phyloP scores from a whole-genome alignment of 352 stramenopile species.

The Phytophthora europaea region DNA sequence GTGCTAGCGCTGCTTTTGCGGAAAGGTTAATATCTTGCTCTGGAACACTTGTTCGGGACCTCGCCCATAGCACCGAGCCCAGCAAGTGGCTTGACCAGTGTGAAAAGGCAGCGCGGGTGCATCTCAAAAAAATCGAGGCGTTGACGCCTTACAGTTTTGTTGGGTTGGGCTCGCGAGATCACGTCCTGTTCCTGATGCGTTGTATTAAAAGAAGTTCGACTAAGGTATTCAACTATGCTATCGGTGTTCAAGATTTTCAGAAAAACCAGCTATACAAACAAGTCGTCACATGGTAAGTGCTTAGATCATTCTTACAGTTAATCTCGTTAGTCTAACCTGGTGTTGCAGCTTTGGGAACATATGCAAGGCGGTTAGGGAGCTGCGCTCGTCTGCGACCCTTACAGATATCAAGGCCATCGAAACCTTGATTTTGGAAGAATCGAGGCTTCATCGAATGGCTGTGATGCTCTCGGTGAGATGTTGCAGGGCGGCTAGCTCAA shows the following conservation, averaged over 20 bases:
- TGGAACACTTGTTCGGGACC: constrained; percentile 36
- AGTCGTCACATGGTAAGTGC: constrained; percentile 50
- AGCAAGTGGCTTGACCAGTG: constrained; percentile 30
- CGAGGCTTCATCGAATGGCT: constrained; percentile 54
- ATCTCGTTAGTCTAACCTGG: constrained; percentile 28
- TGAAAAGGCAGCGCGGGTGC: constrained; percentile 45
- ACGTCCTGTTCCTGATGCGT: constrained; percentile 48
- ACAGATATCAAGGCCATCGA: constrained; percentile 36
- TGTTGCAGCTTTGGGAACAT: constrained; percentile 44
- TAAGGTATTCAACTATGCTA: constrained; percentile 55
- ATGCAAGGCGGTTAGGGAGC: constrained; percentile 28
- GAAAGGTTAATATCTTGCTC: constrained; percentile 20
- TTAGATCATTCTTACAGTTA: background rate
- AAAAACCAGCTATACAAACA: constrained; percentile 43
- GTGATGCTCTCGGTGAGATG: constrained; percentile 41
- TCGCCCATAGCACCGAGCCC: constrained; percentile 16
- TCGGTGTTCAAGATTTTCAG: constrained; percentile 31
- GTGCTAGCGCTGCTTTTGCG: constrained; percentile 13
- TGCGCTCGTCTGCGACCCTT: constrained; percentile 22
- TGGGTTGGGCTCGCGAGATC: constrained; percentile 6
- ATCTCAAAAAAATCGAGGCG: constrained; percentile 49
- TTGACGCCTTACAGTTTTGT: constrained; percentile 27
- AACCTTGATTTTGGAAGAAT: constrained; percentile 50
- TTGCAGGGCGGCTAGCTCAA: constrained; percentile 6
- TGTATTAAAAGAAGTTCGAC: constrained; percentile 53